Evolutionary conservation across 148 eudicot species (phyloP), one percentile per base, ranked within the genome.

Genomic region (Vaccinium vitisidaea): DNA sequence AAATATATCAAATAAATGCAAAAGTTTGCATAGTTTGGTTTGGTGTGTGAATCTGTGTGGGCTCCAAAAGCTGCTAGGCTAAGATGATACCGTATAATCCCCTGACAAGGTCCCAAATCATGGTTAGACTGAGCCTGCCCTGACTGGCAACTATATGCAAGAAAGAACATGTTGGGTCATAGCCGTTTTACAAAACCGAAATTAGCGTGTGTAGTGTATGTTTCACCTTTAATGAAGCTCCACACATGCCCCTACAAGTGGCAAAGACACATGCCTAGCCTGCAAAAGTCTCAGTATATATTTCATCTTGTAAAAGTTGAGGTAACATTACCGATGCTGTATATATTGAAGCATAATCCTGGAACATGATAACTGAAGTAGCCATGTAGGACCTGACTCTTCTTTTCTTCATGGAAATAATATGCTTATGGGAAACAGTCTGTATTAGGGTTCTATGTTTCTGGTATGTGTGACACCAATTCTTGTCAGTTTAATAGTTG

Each of bases 11-110:
- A 46, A 25, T 58, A 10, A 61, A 39, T 81, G 46, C 8, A 8
- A 30, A 80, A 63, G 6, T 75, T 58, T 78, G 70, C 82, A 21
- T 63, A n/a, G 69, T 8, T 63, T 63, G 69, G 69, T 63, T 77
- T 14, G 21, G 19, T 76, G 25, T 25, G 30, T 9, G 55, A n/a
- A 46, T 32, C 16, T 49, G 46, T 53, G 50, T 27, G 69, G 75
- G 80, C 30, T 67, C 59, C 39, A 32, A 14, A 71, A 36, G 46
- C 16, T 36, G 48, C 16, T 14, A 32, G 19, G 6, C 39, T 32
- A 32, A 32, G 15, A 36, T 71, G 46, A 30, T 30, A 19, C 75
- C 2, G 9, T 6, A 58, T 21, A 58, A 58, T 58, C 63, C 63
- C 74, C 15, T 69, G 36, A 30, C 74, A 69, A 30, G 30, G 74